phyloP scores from a whole-genome alignment of 495 filamentous ascomycete species.

The Monascus purpureus region DNA sequence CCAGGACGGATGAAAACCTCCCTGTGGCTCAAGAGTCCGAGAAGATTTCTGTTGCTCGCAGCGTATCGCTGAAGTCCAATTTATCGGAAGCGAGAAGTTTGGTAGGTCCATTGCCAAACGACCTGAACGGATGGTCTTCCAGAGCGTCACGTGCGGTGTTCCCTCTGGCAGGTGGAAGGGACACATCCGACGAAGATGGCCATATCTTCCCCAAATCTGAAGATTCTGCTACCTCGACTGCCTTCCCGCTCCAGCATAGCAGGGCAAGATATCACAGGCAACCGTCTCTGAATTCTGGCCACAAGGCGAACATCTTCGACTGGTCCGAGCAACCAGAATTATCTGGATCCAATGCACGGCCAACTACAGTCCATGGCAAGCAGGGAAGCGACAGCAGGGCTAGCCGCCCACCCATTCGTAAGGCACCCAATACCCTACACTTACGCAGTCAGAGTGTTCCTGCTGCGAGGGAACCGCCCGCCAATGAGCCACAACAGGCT shows the following conservation, averaged over 20 bases:
- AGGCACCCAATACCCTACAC: slow-evolving; percentile 63
- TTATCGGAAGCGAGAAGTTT: slow-evolving; percentile 17
- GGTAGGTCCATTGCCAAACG: slow-evolving; percentile 19
- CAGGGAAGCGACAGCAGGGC: slow-evolving; percentile 59
- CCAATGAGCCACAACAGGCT: slow-evolving; percentile 41
- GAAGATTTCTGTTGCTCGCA: slow-evolving; percentile 4
- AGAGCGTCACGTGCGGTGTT: background rate
- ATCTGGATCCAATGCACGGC: slow-evolving; percentile 46
- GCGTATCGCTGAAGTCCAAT: slow-evolving; percentile 13
- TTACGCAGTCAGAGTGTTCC: slow-evolving; percentile 95
- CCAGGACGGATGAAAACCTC: background rate
- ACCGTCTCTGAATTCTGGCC: slow-evolving; percentile 8
- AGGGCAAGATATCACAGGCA: too few species aligned
- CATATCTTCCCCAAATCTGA: too few species aligned
- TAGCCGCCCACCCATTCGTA: slow-evolving; percentile 59
- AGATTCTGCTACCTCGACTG: too few species aligned
- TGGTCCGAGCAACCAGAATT: slow-evolving; percentile 61
- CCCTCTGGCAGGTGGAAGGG: too few species aligned
- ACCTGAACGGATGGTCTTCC: slow-evolving; percentile 5
- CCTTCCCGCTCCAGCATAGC: too few species aligned
- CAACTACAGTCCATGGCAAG: slow-evolving; percentile 84
- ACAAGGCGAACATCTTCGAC: slow-evolving; percentile 54
- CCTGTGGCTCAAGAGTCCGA: background rate
- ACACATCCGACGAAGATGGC: too few species aligned
- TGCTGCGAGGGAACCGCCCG: slow-evolving; percentile 48